Evolutionary conservation across 1,139 yeast genomes (phyloP).

Genomic region (Yarrowia galli): DNA sequence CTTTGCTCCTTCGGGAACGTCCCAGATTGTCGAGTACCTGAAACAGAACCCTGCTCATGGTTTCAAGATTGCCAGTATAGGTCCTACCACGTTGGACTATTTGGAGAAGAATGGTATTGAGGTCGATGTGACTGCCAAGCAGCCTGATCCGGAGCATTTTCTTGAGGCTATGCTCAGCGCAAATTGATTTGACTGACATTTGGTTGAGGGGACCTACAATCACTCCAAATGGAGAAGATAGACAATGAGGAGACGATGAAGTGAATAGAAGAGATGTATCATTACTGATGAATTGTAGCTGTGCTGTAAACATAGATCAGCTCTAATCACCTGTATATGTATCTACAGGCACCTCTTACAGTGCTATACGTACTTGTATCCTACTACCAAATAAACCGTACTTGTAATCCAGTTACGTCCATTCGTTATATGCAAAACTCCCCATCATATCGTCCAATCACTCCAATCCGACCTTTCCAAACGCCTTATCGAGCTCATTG

Average conservation of each 20-base stretch:
- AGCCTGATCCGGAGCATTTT: constrained; percentile 74
- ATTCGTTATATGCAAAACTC: constrained; percentile 2
- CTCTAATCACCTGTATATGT: no score
- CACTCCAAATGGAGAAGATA: no score
- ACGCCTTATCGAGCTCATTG: constrained; percentile 26
- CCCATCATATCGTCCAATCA: not conserved
- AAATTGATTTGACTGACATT: no score
- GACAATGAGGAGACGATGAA: not conserved
- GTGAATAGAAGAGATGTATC: not conserved
- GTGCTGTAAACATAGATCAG: no score
- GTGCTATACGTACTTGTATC: no score
- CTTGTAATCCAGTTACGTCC: no score
- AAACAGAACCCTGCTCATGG: constrained; percentile 43
- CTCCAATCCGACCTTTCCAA: constrained; percentile 27
- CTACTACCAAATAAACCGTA: no score
- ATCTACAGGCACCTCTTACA: no score
- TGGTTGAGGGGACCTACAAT: no score
- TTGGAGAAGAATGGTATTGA: constrained; percentile 59
- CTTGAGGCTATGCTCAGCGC: constrained; percentile 52
- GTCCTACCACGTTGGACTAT: constrained; percentile 87
- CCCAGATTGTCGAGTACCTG: constrained; percentile 58
- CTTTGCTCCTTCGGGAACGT: constrained; percentile 92
- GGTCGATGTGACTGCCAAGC: constrained; percentile 70
- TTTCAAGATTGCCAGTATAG: constrained; percentile 77
- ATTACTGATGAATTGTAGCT: no score